Base-by-base conservation (phyloP, 495 filamentous ascomycete genomes). In the Aspergillus steynii region DNA sequence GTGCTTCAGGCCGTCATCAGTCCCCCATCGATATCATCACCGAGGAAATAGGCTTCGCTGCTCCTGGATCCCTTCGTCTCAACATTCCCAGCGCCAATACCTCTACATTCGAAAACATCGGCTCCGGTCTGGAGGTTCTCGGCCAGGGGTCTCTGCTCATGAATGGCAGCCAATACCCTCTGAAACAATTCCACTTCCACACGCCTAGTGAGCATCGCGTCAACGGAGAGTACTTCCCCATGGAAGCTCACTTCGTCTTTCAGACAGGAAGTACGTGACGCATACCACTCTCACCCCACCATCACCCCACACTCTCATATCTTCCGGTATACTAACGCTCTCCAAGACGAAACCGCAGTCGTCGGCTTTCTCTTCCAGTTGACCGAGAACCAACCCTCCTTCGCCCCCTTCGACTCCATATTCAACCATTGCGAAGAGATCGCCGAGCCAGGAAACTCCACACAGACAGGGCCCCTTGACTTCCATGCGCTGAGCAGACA, bases 171-270 rank as follows among this genome's bases (percentile, higher is more conserved):
- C 32, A 8, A 14, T 89, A 83, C 62, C 69, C 69, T 4, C 76
- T 91, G 25, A 70, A 78, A 45, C 87, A 91, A 64, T 89, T 88
- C 75, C 87, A 91, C 68, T 86, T 90, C 71, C 87, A 91, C 66
- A 83, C 87, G 12, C 87, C 88, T 6, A 82, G 81, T 66, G 88
- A 91, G 75, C 88, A 90, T 67, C 79, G 78, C 56, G 67, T 91
- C 20, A 74, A 61, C 49, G 70, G 75, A 68, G 85, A 85, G 66
- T 78, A 82, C 64, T 84, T 73, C 56, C 83, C 83, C 6, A 63
- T 89, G 71, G 87, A 90, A 70, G 77, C 83, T 71, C 87, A 90
- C 71, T 84, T 89, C 74, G 86, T 90, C 37, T 86, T 85, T 64
- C 77, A 82, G 67, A 76, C 75, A 49, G 52, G 70, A 12, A 68